phyloP scores from a whole-genome alignment of 768 basidiomycete genomes.

The Tubosaeta brunneosetosa region DNA sequence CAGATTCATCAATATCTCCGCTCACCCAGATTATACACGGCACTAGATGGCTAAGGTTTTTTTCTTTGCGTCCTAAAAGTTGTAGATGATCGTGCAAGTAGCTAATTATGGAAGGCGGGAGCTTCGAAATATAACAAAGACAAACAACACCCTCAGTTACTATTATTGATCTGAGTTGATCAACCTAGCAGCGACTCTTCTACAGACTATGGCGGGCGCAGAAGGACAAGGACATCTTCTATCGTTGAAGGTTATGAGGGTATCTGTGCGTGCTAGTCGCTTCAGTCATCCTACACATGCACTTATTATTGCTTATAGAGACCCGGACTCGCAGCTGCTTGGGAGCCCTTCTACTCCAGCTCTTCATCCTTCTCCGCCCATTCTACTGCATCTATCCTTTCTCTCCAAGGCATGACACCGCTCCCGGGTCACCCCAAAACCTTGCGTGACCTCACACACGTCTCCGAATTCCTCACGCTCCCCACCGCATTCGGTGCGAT shows the following conservation, averaged over 20 bases:
- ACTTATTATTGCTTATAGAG: conserved; percentile 39
- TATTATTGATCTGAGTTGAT: neutral
- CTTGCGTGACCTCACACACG: conserved; percentile 73
- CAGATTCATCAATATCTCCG: too few relatives aligned
- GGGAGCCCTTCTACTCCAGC: conserved; percentile 86
- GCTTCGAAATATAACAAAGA: conserved; percentile 20
- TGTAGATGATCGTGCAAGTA: too few relatives aligned
- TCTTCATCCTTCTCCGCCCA: conserved; percentile 78
- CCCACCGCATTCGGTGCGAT: conserved; percentile 83
- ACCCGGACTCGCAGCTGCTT: conserved; percentile 67
- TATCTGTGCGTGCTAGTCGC: conserved; percentile 58
- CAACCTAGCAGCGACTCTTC: neutral
- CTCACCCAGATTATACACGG: too few relatives aligned
- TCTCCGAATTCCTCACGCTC: conserved; percentile 73
- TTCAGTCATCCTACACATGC: conserved; percentile 1
- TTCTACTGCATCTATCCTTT: conserved; percentile 72
- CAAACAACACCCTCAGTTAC: conserved; percentile 16
- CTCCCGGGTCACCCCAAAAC: conserved; percentile 78
- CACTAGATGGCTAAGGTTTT: too few relatives aligned
- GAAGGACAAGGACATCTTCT: conserved; percentile 64
- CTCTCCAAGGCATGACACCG: conserved; percentile 67
- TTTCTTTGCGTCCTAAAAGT: too few relatives aligned
- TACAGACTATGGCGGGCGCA: conserved; percentile 18
- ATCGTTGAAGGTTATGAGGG: conserved; percentile 83
- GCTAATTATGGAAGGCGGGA: conserved; percentile 7